Evolutionary conservation across 495 filamentous ascomycete species (phyloP).

Genomic region (Penicillium goetzii): DNA sequence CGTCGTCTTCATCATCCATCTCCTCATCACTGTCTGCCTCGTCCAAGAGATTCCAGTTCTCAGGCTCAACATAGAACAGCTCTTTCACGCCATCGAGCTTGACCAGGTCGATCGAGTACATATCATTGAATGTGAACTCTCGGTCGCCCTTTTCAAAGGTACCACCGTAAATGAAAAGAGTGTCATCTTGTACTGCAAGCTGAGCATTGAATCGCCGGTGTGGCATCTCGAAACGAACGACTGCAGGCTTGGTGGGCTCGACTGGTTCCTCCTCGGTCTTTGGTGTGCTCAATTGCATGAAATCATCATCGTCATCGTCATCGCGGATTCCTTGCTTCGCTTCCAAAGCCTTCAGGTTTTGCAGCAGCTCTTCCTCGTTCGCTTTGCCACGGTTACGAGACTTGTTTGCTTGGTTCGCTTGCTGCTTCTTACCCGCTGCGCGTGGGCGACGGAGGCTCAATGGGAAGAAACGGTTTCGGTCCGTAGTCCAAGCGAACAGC

Average conservation of each 20-base stretch:
- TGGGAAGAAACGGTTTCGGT: slow-evolving; percentile 91
- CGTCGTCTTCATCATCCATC: slow-evolving; percentile 61
- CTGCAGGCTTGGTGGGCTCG: slow-evolving; percentile 50
- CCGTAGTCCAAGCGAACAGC: slow-evolving; percentile 88
- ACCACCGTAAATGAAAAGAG: slow-evolving; percentile 89
- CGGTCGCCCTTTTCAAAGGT: slow-evolving; percentile 93
- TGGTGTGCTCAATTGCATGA: slow-evolving; percentile 43
- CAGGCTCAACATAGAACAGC: slow-evolving; percentile 79
- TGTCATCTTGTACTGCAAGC: slow-evolving; percentile 87
- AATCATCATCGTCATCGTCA: slow-evolving; percentile 59
- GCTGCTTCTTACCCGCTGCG: slow-evolving; percentile 59
- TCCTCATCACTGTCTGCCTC: slow-evolving; percentile 68
- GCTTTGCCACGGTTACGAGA: slow-evolving; percentile 72
- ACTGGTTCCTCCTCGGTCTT: slow-evolving; percentile 58
- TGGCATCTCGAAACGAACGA: slow-evolving; percentile 73
- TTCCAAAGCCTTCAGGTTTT: slow-evolving; percentile 80
- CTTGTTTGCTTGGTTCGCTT: slow-evolving; percentile 58
- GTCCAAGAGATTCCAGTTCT: slow-evolving; percentile 80
- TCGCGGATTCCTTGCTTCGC: slow-evolving; percentile 62
- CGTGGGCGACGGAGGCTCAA: slow-evolving; percentile 74
- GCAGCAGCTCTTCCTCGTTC: slow-evolving; percentile 86
- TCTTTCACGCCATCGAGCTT: slow-evolving; percentile 91
- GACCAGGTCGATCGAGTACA: slow-evolving; percentile 88
- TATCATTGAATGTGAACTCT: slow-evolving; percentile 92
- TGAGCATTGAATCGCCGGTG: slow-evolving; percentile 88